Evolutionary conservation across 306 rosid genomes (phyloP), one percentile per base, ranked within the genome.

Genomic region (Quercus robur): DNA sequence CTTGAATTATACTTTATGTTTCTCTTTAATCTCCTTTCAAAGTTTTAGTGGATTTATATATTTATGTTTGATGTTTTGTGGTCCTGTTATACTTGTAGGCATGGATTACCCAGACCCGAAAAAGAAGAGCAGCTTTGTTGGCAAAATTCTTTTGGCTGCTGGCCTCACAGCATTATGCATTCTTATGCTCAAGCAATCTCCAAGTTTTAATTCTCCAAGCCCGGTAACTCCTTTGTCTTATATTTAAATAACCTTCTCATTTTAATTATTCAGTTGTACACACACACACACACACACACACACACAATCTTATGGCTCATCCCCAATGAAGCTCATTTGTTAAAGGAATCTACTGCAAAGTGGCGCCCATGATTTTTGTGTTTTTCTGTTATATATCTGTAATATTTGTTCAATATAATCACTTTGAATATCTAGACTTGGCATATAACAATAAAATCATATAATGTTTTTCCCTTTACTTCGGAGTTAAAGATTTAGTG

Each of bases 81-180:
- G 73, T 49, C 73, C 70, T 80, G 44, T 19, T 75, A 59, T 58
- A 25, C 67, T 85, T 81, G 46, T 52, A 96, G 99, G 99, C 77
- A 81, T 89, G 97, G 98, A 93, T 70, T 96, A 90, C 80, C 81
- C 86, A 54, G 97, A 96, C 79, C 90, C 94, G 6, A 96, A 93
- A 83, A 84, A 89, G 90, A 93, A 90, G 95, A 86, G 88, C 73
- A 86, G 79, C 76, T 63, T 81, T 77, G 81, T 92, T 21, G 99
- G 92, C 74, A 96, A 93, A 81, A 81, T 96, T 78, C 28, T 91
- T 75, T 89, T 91, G 85, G 93, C 90, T 84, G 99, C 91, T 73
- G 77, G 83, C 25, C 83, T 96, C 23, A 91, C 97, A 0, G 87
- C 93, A 78, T 52, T 96, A 86, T 93, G 97, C 77, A 87, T 96